Evolutionary conservation across 225 moss, liverwort and hornwort species (phyloP).

Genomic region (Polytrichum commune): DNA sequence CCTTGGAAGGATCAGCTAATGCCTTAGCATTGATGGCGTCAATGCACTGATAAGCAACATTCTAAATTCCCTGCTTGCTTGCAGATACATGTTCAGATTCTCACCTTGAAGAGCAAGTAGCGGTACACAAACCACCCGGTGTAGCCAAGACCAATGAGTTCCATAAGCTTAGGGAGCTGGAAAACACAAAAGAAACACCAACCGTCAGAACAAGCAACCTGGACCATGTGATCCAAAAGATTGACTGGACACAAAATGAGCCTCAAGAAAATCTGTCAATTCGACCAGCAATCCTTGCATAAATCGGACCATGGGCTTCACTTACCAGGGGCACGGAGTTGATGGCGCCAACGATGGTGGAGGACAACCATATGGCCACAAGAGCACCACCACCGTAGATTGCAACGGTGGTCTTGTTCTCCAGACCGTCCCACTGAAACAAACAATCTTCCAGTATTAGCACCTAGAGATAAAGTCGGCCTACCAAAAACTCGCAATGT

Average conservation of each 20-base stretch:
- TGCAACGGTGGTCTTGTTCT: constrained; percentile 78
- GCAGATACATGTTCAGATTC: neutral
- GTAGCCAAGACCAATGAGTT: constrained; percentile 84
- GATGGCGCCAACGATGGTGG: constrained; percentile 86
- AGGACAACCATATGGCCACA: constrained; percentile 82
- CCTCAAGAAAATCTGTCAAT: no score
- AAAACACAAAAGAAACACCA: neutral
- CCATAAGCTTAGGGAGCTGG: constrained; percentile 86
- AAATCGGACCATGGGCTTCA: neutral
- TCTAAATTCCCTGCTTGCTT: neutral
- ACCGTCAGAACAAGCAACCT: neutral
- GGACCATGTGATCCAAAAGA: neutral
- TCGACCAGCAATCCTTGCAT: no score
- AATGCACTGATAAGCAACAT: neutral
- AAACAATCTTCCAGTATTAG: neutral
- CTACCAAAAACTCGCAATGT: neutral
- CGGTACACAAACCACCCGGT: constrained; percentile 99
- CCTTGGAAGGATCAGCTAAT: neutral
- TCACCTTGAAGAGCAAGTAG: constrained; percentile 84
- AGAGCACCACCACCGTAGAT: constrained; percentile 81
- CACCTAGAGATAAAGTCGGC: neutral
- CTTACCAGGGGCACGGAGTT: constrained; percentile 74
- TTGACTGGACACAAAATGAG: neutral
- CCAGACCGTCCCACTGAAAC: constrained; percentile 69
- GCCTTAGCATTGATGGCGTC: neutral